A percentile compares a stretch with the other conserved stretches of the same genome.
Conservation (phyloP, 2,329 filamentous ascomycete species). For the Thelonectria rubi region DNA sequence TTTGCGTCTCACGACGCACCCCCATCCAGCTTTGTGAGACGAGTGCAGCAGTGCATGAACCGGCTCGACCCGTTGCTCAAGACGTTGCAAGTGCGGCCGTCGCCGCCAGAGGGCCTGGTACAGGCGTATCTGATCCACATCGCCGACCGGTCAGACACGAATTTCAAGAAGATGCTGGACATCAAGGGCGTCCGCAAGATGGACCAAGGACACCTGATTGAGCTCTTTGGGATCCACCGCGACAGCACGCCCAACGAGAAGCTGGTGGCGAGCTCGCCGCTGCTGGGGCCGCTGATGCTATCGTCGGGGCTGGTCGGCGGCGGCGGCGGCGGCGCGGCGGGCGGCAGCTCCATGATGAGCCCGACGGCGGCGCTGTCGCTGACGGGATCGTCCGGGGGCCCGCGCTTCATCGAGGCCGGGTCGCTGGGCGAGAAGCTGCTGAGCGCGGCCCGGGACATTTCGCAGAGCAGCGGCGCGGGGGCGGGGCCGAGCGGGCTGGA, state of each 20-base stretch:
- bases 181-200: conserved; percentile 89
- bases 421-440: conserved; percentile 88
- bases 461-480: conserved; percentile 57
- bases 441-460: conserved; percentile 87
- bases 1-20: conserved; percentile 52
- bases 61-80: conserved; percentile 94
- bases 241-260: conserved; percentile 78
- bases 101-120: conserved; percentile 90
- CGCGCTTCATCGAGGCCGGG: conserved; percentile 77
- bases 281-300: conserved; percentile 73
- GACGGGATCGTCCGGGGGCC: conserved; percentile 45
- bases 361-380: conserved; percentile 52
- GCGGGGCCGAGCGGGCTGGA: conserved; percentile 56
- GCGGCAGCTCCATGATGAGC: conserved; percentile 49
- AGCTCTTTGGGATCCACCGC: conserved; percentile 83
- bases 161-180: conserved; percentile 96
- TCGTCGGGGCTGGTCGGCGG: conserved; percentile 51
- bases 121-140: conserved; percentile 99
- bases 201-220: conserved; percentile 83
- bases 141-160: conserved; percentile 88
- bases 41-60: conserved; percentile 83
- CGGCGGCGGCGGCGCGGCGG: conserved; percentile 49
- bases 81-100: conserved; percentile 91
- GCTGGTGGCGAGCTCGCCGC: conserved; percentile 73
- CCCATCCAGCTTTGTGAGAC: conserved; percentile 77